Evolutionary conservation across 2,329 filamentous ascomycete species (phyloP), one percentile per base, ranked within the genome.

Genomic region (Nemania diffusa): DNA sequence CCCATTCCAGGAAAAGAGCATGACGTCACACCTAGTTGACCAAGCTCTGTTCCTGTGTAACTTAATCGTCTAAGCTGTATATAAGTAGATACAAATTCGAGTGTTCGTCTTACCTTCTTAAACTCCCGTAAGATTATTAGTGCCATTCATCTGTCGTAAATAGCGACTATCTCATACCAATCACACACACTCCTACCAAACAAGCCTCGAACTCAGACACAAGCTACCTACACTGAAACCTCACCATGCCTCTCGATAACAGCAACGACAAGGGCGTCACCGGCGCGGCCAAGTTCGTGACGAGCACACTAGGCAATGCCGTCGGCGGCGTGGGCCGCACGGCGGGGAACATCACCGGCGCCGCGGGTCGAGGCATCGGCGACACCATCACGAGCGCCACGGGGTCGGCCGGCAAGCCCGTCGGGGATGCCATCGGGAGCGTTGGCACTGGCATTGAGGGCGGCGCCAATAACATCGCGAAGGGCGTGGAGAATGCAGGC

Each of bases 381-480:
- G 77, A 84, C 72, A 84, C 83, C 20, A 79, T 85, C 69, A 82
- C 76, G 1, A 78, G 79, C 67, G 78, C 81, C 2, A 81, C 83
- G 1, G 83, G 83, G 0, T 82, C 78, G 24, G 74, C 79, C 15
- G 83, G 83, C 5, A 81, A 81, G 70, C 81, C 82, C 9, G 76
- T 85, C n/a, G 84, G 83, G 5, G 81, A 85, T 71, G 83, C 81
- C 0, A 63, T 85, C 26, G 76, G 79, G 1, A 81, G 77, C 70
- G 70, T 82, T 2, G 81, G 81, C 13, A 80, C 76, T 2, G 83
- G 83, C 0, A 71, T 85, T 1, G 79, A 85, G 73, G 75, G 79
- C 67, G 84, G 82, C 15, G 78, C 81, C 8, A 78, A 77, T 52
- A 74, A 75, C 57, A 78, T 85, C 22, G 80, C 81, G 8, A 79